Percentiles rank a stretch among this genome's conserved stretches.
Conservation (phyloP, 192 early-diverging fungal species). For the Lunasporangiospora selenospora region DNA sequence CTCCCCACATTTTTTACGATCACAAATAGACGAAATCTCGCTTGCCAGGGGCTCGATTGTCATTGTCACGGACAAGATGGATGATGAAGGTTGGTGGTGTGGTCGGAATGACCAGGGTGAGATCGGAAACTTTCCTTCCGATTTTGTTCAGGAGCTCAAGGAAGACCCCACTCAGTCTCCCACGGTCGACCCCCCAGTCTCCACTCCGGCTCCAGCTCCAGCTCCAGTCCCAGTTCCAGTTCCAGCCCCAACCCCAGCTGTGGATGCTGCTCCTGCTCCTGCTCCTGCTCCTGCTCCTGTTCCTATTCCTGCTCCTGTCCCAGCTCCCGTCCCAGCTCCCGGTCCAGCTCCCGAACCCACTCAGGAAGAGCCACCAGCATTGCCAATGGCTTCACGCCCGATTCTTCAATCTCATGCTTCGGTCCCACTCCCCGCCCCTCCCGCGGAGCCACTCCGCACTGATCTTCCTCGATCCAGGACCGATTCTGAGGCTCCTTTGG, state of each 20-base stretch:
- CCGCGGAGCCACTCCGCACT: conserved; percentile 8
- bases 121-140: conserved; percentile 59
- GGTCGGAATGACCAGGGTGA: conserved; percentile 61
- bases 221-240: not conserved
- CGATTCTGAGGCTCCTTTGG: conserved; percentile 13
- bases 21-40: conserved; percentile 58
- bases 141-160: conserved; percentile 60
- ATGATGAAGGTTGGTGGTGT: conserved; percentile 62
- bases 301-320: not conserved
- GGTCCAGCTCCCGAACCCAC: not conserved
- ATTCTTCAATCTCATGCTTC: conserved; percentile 15
- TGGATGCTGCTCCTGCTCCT: conserved; percentile 4
- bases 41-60: conserved; percentile 53
- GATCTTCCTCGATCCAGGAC: conserved; percentile 9
- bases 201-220: not conserved
- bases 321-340: not conserved
- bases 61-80: conserved; percentile 52
- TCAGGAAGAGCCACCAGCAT: conserved; percentile 32
- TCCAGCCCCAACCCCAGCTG: not conserved
- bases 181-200: not conserved
- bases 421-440: conserved; percentile 18
- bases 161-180: conserved; percentile 17
- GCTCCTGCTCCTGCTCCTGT: conserved; percentile 1
- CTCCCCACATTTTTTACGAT: not conserved
- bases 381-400: conserved; percentile 19